phyloP scores from a whole-genome alignment of 2,329 filamentous ascomycete species.

The Pyrenochaeta sp. region DNA sequence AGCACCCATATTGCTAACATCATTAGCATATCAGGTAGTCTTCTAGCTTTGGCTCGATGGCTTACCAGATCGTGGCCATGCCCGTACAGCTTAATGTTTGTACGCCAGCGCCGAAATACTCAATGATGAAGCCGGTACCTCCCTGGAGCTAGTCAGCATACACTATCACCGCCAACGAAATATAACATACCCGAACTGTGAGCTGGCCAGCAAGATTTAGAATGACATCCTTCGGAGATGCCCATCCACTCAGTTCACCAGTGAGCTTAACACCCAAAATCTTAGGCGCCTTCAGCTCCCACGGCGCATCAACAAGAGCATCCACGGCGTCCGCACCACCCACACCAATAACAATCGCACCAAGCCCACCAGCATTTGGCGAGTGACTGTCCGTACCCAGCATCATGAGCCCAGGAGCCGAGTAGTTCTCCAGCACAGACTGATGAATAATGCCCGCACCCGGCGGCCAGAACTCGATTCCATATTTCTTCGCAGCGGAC shows the following conservation, averaged over 20 bases:
- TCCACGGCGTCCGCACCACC: constrained; percentile 97
- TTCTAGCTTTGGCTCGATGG: neutral
- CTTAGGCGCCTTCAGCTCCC: constrained; percentile 96
- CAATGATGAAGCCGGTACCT: constrained; percentile 92
- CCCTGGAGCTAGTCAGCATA: constrained; percentile 58
- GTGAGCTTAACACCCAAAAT: constrained; percentile 85
- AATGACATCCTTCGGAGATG: constrained; percentile 95
- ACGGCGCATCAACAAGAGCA: constrained; percentile 92
- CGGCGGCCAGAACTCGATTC: constrained; percentile 55
- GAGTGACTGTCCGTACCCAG: constrained; percentile 97
- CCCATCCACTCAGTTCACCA: constrained; percentile 88
- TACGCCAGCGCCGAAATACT: constrained; percentile 91
- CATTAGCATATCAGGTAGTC: constrained; percentile 3
- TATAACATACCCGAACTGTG: constrained; percentile 73
- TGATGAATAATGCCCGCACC: constrained; percentile 74
- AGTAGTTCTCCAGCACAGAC: constrained; percentile 97
- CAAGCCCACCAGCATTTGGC: constrained; percentile 94
- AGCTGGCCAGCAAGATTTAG: constrained; percentile 86
- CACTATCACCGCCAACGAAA: neutral
- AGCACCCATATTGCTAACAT: constrained; percentile 56
- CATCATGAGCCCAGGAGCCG: constrained; percentile 98
- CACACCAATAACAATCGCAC: constrained; percentile 94
- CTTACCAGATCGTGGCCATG: constrained; percentile 80
- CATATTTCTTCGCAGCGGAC: constrained; percentile 70
- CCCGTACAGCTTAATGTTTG: constrained; percentile 89